phyloP scores from a whole-genome alignment of 1,284 basidiomycete species.

The Moesziomyces sp. region DNA sequence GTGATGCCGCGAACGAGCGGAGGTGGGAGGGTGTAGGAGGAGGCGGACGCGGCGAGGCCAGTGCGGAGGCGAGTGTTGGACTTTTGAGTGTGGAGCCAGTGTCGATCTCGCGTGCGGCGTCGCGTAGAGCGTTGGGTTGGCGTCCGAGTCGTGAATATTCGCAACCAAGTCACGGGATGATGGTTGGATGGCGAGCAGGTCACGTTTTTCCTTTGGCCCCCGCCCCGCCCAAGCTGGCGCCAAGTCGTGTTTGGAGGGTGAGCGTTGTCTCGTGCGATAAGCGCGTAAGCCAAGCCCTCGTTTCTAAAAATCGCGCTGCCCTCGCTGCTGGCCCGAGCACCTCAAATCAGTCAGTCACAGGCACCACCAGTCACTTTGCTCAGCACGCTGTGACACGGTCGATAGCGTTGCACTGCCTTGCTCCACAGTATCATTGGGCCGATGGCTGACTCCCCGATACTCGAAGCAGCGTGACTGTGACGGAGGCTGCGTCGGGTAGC shows the following conservation, averaged over 20 bases:
- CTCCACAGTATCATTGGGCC: background rate
- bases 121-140: conserved; percentile 20
- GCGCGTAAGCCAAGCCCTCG: no score
- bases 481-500: no score
- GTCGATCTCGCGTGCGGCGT: conserved; percentile 17
- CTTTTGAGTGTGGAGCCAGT: conserved; percentile 7
- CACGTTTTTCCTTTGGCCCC: conserved; percentile 25
- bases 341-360: no score
- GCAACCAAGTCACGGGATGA: conserved; percentile 47
- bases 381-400: no score
- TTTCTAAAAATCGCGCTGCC: no score
- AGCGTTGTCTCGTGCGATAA: background rate
- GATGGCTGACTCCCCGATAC: background rate
- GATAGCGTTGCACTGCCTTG: background rate
- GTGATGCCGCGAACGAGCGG: background rate
- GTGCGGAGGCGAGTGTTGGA: conserved; percentile 20
- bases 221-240: no score
- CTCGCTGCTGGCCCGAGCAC: no score
- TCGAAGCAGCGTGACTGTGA: no score
- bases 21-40: background rate
- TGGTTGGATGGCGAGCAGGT: conserved; percentile 45
- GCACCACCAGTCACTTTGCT: no score
- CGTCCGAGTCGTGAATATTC: conserved; percentile 18
- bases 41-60: background rate
- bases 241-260: background rate